Base-by-base conservation (phyloP, 2,329 filamentous ascomycete species). In the Cadophora sp. region DNA sequence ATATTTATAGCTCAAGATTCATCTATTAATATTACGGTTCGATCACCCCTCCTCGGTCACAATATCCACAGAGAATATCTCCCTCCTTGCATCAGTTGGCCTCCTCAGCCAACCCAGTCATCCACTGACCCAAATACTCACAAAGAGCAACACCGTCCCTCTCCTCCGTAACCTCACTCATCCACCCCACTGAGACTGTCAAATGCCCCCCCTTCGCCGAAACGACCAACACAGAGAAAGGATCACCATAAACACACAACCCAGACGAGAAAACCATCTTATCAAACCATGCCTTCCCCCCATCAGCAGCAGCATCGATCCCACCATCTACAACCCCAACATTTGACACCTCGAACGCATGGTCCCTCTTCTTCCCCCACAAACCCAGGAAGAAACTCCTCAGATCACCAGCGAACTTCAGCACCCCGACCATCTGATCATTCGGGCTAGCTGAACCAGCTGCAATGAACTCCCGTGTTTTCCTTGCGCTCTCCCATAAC, bases 341-440 rank as follows among this genome's bases (percentile, higher is more conserved):
- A 72, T 88, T 89, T 67, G 83, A 85, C 7, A 87, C 71, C 68
- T 83, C 82, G 81, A 84, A 87, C 0, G 83, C 82, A 3, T 72
- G 71, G 1, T 78, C 73, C 11, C 84, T 80, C 14, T 76, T 71
- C 62, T 78, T 74, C 0, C 84, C 84, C 18, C 85, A 73, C 70
- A 81, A 82, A 0, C 74, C 72, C 4, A 71, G 67, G 70, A 82
- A 83, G 67, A 79, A 82, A 1, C 73, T 71, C 47, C 76, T 74
- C 76, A 81, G 84, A 76, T 87, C 81, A 1, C 73, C 48, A 5
- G 86, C 73, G 59, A 80, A 81, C 2, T 72, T 70, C 16, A 86
- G 64, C 63, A 86, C 70, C 5, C 79, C 80, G 2, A 78, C 71
- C 11, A 79, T 68, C 66, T 86, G 83, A 71, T 87, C 79, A 1